Evolutionary conservation across 1,139 yeast genomes (phyloP), one percentile per base, ranked within the genome.

Genomic region (Lodderomyces margitis): DNA sequence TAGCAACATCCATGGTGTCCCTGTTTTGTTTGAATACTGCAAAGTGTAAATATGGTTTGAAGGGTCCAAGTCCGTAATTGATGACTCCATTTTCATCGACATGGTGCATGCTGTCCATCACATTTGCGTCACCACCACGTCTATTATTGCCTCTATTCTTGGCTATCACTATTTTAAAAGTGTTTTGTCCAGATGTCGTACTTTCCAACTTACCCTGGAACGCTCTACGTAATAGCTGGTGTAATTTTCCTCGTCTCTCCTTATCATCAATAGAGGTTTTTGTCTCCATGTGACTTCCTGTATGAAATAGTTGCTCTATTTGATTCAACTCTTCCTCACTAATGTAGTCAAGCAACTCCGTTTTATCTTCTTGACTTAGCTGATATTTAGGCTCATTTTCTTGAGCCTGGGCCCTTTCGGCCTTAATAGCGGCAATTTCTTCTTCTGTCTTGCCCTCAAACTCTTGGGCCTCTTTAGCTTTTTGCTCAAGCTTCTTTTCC

Each of bases 1-100:
- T 76, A 1, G 95, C 94, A 7, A 87, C 91, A 62, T 92, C 98
- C 97, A 92, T 89, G 1, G 99, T 91, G 56, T 92, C 99, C 59
- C 92, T 86, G 64, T 94, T 94, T 58, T 92, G 97, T 61, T 92
- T 92, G 68, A 86, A 91, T 25, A 92, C 70, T 4, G 87, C 80
- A 57, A 91, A 86, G 56, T 86, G 92, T 33, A 92, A 67, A 59
- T 67, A 87, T 37, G 80, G 76, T 53, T 83, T 81, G 46, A 72
- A 71, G 12, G 82, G 80, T 3, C 96, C 96, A 46, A 86, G 69
- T 0, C 88, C 79, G 48, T 76, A 79, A 50, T 73, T 70, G 4
- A 75, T 46, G 3, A 70, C 65, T 2, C 76, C 78, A 44, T 68
- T 66, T 37, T 69, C 76, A 47, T 68, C 77, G 20, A 64, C 78